Conservation (phyloP, 108 stramenopile genomes). For the Cyclotella atomus region DNA sequence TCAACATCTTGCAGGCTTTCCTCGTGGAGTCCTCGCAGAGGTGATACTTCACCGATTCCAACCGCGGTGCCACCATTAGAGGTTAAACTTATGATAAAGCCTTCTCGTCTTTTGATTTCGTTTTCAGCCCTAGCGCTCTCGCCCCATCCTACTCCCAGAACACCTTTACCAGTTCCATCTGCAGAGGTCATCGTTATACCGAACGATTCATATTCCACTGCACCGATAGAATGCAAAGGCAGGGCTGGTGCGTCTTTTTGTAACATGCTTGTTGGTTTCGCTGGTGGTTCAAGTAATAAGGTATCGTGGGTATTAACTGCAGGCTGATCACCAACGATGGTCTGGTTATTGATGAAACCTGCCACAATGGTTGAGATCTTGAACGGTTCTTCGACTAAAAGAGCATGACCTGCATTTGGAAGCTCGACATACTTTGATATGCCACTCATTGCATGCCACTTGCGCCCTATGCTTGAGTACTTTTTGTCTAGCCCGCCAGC, state of each 20-base stretch:
- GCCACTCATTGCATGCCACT: conserved; percentile 37
- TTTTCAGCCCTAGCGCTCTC: conserved; percentile 40
- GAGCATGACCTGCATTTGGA: conserved; percentile 70
- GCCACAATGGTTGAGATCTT: conserved; percentile 52
- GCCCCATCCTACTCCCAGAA: conserved; percentile 82
- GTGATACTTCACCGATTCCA: conserved; percentile 86
- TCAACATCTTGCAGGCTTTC: conserved; percentile 70
- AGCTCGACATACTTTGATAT: conserved; percentile 48
- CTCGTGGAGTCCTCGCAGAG: conserved; percentile 70
- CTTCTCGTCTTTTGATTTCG: conserved; percentile 50
- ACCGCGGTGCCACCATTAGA: conserved; percentile 60
- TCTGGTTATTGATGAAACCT: conserved; percentile 35
- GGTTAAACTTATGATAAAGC: conserved; percentile 69
- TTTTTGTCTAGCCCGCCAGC: conserved; percentile 75
- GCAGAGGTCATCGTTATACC: conserved; percentile 49
- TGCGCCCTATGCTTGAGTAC: conserved; percentile 61
- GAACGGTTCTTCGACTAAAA: conserved; percentile 65
- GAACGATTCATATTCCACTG: conserved; percentile 69
- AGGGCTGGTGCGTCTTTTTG: background rate
- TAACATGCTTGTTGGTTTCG: background rate
- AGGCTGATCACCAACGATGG: background rate
- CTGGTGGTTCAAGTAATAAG: background rate
- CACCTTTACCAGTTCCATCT: conserved; percentile 42
- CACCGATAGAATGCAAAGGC: conserved; percentile 17
- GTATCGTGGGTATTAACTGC: background rate